Percentiles rank a stretch among this genome's conserved stretches.
Evolutionary conservation across 495 filamentous ascomycete genomes (phyloP).

Genomic region (Penicillium flavigenum): DNA sequence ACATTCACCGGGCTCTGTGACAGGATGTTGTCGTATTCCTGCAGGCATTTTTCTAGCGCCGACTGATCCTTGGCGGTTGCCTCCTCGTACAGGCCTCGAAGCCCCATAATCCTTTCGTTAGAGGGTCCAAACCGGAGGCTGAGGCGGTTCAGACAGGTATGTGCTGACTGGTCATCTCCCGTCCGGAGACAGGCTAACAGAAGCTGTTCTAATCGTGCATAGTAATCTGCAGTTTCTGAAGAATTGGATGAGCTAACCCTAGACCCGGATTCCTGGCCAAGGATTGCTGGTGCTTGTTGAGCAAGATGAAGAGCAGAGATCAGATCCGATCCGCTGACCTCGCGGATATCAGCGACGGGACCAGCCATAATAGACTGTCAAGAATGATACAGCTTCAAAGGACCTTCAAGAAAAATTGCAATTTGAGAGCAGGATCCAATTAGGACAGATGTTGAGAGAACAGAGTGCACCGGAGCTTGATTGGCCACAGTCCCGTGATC

Average conservation of each 20-base stretch:
- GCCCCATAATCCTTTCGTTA: conserved; percentile 80
- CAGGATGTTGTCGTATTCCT: conserved; percentile 74
- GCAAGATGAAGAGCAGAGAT: conserved; percentile 65
- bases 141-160: conserved; percentile 68
- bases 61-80: conserved; percentile 66
- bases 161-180: conserved; percentile 76
- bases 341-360: conserved; percentile 12
- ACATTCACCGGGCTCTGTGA: conserved; percentile 76
- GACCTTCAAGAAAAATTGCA: background rate
- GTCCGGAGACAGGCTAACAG: conserved; percentile 81
- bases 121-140: conserved; percentile 73
- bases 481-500: conserved; percentile 25
- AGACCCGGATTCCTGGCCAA: conserved; percentile 51
- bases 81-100: conserved; percentile 82
- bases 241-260: conserved; percentile 42
- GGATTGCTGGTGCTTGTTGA: conserved; percentile 71
- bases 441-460: background rate
- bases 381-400: background rate
- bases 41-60: conserved; percentile 65
- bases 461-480: conserved; percentile 4
- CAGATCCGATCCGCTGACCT: conserved; percentile 38
- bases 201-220: conserved; percentile 81
- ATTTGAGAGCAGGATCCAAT: background rate
- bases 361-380: conserved; percentile 19
- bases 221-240: conserved; percentile 70